Evolutionary conservation across 2,329 filamentous ascomycete genomes (phyloP).

Genomic region (Juglanconis juglandina): DNA sequence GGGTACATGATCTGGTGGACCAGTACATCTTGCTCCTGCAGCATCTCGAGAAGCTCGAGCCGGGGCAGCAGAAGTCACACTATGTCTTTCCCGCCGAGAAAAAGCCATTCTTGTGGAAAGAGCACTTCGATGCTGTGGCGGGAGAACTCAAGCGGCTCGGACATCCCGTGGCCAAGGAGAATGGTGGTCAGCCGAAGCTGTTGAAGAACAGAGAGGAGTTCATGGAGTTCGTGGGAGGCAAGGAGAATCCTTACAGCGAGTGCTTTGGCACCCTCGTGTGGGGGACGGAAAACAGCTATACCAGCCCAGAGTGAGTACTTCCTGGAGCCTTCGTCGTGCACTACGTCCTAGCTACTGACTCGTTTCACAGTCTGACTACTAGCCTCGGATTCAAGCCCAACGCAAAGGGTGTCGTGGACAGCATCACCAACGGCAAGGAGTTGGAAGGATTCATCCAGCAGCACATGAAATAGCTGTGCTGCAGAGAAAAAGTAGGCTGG

Average conservation of each 20-base stretch:
- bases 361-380: neutral
- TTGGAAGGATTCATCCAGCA: slow-evolving; percentile 16
- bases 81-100: slow-evolving; percentile 18
- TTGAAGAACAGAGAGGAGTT: slow-evolving; percentile 14
- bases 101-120: slow-evolving; percentile 13
- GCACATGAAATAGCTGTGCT: slow-evolving; percentile 1
- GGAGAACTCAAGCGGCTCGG: slow-evolving; percentile 14
- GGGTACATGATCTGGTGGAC: slow-evolving; percentile 18
- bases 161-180: slow-evolving; percentile 7
- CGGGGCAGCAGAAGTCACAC: slow-evolving; percentile 15
- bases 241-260: slow-evolving; percentile 14
- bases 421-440: slow-evolving; percentile 16
- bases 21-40: slow-evolving; percentile 9
- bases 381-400: slow-evolving; percentile 18
- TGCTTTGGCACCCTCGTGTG: slow-evolving; percentile 15
- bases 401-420: slow-evolving; percentile 17
- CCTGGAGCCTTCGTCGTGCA: neutral
- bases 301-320: slow-evolving; percentile 16
- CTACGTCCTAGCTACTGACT: neutral
- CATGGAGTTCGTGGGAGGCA: slow-evolving; percentile 14
- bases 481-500: neutral
- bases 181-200: slow-evolving; percentile 9
- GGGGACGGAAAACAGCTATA: slow-evolving; percentile 17
- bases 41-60: slow-evolving; percentile 15
- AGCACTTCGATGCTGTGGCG: slow-evolving; percentile 17